Percentiles rank a stretch among this genome's conserved stretches.
phyloP scores from a whole-genome alignment of 2,329 filamentous ascomycete genomes.

The Fusarium austroafricanum region DNA sequence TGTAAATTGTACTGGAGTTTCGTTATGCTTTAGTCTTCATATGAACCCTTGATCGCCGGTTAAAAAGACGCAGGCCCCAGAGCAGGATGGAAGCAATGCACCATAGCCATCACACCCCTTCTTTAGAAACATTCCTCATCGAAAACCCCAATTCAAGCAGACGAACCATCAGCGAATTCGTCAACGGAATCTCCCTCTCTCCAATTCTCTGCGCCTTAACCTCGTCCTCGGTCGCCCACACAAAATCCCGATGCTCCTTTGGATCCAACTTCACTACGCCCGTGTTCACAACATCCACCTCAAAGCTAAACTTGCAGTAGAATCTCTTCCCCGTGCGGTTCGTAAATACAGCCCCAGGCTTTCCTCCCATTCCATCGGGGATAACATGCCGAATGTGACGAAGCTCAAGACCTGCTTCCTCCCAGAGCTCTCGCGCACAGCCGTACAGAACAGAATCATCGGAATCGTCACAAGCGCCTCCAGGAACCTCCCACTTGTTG shows the following conservation, averaged over 20 bases:
- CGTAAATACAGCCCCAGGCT: conserved; percentile 48
- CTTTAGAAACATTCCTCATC: conserved; percentile 35
- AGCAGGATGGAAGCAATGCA: not conserved
- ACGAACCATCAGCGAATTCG: conserved; percentile 44
- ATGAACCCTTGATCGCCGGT: not conserved
- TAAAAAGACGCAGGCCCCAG: not conserved
- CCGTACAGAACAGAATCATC: conserved; percentile 57
- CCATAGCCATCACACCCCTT: not conserved
- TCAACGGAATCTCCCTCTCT: conserved; percentile 49
- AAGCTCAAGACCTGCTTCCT: conserved; percentile 58
- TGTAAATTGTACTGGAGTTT: not conserved
- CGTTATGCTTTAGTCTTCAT: not conserved
- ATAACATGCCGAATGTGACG: conserved; percentile 47
- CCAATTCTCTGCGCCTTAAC: conserved; percentile 44
- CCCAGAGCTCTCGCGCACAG: conserved; percentile 60
- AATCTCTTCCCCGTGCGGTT: conserved; percentile 50
- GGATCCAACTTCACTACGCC: conserved; percentile 52
- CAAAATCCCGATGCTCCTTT: conserved; percentile 55
- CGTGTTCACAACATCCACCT: conserved; percentile 49
- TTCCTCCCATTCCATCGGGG: conserved; percentile 41
- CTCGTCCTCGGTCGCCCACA: conserved; percentile 56
- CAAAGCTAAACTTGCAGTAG: conserved; percentile 52
- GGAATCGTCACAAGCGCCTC: conserved; percentile 58
- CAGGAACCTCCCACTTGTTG: conserved; percentile 61
- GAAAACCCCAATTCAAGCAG: conserved; percentile 49